These are phyloP conservation scores for Immersiella caudata DNA, from an alignment of 495 filamentous ascomycete genomes.

Conservation along the genomic window DNA sequence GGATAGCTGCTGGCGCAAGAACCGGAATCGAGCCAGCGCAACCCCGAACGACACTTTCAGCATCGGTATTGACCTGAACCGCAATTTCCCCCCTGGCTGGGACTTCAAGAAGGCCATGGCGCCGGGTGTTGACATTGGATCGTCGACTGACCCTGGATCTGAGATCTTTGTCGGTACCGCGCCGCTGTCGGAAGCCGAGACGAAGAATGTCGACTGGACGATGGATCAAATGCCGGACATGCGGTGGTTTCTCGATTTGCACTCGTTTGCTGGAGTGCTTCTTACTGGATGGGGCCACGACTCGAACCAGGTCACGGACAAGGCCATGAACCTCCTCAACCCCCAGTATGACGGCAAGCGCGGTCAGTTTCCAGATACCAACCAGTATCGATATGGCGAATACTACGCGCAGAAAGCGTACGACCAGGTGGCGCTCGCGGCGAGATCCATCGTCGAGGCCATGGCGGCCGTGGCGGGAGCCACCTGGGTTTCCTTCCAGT, in stretches of 20 bases:
- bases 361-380: conserved; percentile 32
- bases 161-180: conserved; percentile 39
- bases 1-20: conserved; percentile 46
- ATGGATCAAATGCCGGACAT: conserved; percentile 44
- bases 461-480: conserved; percentile 32
- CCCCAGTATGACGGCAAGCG: conserved; percentile 41
- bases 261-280: conserved; percentile 43
- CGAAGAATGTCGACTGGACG: conserved; percentile 38
- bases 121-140: conserved; percentile 33
- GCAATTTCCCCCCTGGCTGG: conserved; percentile 46
- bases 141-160: conserved; percentile 28
- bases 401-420: conserved; percentile 34
- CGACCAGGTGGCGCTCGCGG: not conserved
- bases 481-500: conserved; percentile 33
- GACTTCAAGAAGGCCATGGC: conserved; percentile 40
- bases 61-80: conserved; percentile 44
- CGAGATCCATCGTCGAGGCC: not conserved
- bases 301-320: conserved; percentile 35
- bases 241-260: conserved; percentile 50
- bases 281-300: conserved; percentile 49
- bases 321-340: conserved; percentile 43
- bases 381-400: conserved; percentile 38
- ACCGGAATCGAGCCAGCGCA: conserved; percentile 35
- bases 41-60: not conserved
- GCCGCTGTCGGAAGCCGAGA: conserved; percentile 44